Percentiles rank a stretch among this genome's conserved stretches.
Conservation (phyloP, 2,329 filamentous ascomycete genomes). For the Hortaea werneckii region DNA sequence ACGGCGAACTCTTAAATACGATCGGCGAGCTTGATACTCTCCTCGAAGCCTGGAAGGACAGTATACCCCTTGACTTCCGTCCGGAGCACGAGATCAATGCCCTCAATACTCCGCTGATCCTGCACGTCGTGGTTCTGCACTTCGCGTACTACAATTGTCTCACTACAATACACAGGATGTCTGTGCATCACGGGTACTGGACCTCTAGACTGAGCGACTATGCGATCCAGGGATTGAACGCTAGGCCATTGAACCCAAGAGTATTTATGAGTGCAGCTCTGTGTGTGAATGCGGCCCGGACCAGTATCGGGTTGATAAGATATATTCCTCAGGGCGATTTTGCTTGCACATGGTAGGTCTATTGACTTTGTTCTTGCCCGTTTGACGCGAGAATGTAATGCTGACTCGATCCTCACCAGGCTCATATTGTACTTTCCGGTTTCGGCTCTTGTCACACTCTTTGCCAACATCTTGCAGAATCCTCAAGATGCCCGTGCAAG, state of each 20-base stretch:
- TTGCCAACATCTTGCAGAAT: conserved; percentile 93
- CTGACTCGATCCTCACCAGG: conserved; percentile 32
- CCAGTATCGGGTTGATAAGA: conserved; percentile 86
- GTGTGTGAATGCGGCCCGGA: conserved; percentile 84
- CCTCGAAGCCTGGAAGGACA: conserved; percentile 92
- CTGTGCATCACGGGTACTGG: conserved; percentile 96
- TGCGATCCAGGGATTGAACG: conserved; percentile 87
- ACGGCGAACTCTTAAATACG: conserved; percentile 85
- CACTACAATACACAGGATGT: conserved; percentile 97
- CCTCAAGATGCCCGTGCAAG: conserved; percentile 79
- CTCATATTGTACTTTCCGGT: conserved; percentile 95
- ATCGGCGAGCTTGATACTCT: conserved; percentile 81
- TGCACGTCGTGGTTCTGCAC: conserved; percentile 89
- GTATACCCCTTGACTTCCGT: conserved; percentile 89
- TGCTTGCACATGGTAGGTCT: conserved; percentile 77
- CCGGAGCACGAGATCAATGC: conserved; percentile 94
- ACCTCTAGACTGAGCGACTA: conserved; percentile 90
- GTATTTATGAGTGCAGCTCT: conserved; percentile 90
- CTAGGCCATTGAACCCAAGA: conserved; percentile 78
- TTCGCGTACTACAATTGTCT: conserved; percentile 97
- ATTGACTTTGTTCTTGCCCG: background rate
- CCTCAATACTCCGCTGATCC: conserved; percentile 80
- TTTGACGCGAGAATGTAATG: background rate
- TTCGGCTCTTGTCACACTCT: conserved; percentile 85
- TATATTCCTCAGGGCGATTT: conserved; percentile 95